Percentiles rank a stretch among this genome's conserved stretches.
Evolutionary conservation across 805 yeast genomes (phyloP).

Genomic region (Starmerella scarabaei): DNA sequence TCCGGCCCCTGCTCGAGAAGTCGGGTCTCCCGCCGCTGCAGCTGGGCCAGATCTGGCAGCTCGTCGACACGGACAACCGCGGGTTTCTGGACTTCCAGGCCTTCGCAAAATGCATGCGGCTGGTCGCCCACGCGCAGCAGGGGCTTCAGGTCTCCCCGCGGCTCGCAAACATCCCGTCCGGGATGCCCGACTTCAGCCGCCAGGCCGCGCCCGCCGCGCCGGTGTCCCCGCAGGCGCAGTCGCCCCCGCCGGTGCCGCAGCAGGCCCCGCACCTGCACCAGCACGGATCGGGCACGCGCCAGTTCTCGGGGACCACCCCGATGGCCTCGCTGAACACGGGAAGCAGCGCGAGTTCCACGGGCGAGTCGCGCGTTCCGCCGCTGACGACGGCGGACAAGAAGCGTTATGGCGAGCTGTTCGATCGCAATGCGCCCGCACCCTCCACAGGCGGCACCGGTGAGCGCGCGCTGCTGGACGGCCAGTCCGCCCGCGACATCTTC

Average conservation of each 20-base stretch:
- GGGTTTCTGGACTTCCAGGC: slow-evolving; percentile 75
- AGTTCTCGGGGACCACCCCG: not conserved
- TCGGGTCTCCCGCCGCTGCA: slow-evolving; percentile 67
- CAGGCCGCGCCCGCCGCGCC: slow-evolving; percentile 11
- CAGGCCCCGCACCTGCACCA: not conserved
- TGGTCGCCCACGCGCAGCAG: slow-evolving; percentile 74
- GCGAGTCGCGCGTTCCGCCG: slow-evolving; percentile 25
- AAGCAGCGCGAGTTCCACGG: slow-evolving; percentile 9
- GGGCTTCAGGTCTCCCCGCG: slow-evolving; percentile 48
- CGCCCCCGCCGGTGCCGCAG: not conserved
- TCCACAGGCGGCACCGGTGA: slow-evolving; percentile 28
- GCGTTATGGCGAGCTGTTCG: slow-evolving; percentile 39
- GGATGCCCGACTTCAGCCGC: slow-evolving; percentile 47
- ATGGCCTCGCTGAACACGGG: slow-evolving; percentile 8
- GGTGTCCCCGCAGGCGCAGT: not conserved
- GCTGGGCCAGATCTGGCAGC: slow-evolving; percentile 86
- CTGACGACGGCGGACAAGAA: slow-evolving; percentile 27
- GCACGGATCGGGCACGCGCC: not conserved
- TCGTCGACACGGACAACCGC: slow-evolving; percentile 77
- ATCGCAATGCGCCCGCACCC: slow-evolving; percentile 54
- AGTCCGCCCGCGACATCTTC: slow-evolving; percentile 73
- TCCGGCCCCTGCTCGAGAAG: slow-evolving; percentile 70
- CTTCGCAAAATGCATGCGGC: slow-evolving; percentile 74
- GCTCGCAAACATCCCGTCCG: slow-evolving; percentile 44
- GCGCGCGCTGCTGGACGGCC: slow-evolving; percentile 51